Conservation (phyloP, 306 rosid genomes). For the Nissolia schottii region DNA sequence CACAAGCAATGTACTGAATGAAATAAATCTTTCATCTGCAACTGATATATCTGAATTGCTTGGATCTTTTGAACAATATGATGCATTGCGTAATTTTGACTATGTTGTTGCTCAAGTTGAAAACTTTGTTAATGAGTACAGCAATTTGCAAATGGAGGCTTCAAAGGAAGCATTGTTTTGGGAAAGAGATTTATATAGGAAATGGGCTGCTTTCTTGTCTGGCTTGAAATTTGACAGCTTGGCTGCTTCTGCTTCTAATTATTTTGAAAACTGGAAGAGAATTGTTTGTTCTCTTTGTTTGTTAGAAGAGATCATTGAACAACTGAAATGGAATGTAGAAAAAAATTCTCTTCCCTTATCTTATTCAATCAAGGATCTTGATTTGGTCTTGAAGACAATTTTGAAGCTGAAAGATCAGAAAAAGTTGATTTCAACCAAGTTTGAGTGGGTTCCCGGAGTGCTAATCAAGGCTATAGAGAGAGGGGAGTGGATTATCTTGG, state of each 20-base stretch:
- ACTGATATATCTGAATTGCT: conserved; percentile 92
- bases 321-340: conserved; percentile 42
- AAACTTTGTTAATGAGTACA: conserved; percentile 51
- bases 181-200: conserved; percentile 37
- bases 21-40: conserved; percentile 83
- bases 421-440: conserved; percentile 54
- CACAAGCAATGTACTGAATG: conserved; percentile 77
- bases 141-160: conserved; percentile 41
- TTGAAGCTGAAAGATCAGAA: conserved; percentile 54
- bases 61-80: conserved; percentile 93
- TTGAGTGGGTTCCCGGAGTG: conserved; percentile 86
- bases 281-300: conserved; percentile 42
- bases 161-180: conserved; percentile 29
- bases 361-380: conserved; percentile 50
- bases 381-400: conserved; percentile 43
- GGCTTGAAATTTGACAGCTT: conserved; percentile 31
- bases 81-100: conserved; percentile 60
- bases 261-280: conserved; percentile 44
- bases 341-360: conserved; percentile 29
- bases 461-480: conserved; percentile 80
- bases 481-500: conserved; percentile 94
- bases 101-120: conserved; percentile 52
- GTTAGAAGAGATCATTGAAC: conserved; percentile 53
- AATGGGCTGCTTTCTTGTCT: conserved; percentile 55
- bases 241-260: conserved; percentile 33